A percentile compares a stretch with the other conserved stretches of the same genome.
Evolutionary conservation across 2,329 filamentous ascomycete species (phyloP).

Genomic region (Capronia americana): DNA sequence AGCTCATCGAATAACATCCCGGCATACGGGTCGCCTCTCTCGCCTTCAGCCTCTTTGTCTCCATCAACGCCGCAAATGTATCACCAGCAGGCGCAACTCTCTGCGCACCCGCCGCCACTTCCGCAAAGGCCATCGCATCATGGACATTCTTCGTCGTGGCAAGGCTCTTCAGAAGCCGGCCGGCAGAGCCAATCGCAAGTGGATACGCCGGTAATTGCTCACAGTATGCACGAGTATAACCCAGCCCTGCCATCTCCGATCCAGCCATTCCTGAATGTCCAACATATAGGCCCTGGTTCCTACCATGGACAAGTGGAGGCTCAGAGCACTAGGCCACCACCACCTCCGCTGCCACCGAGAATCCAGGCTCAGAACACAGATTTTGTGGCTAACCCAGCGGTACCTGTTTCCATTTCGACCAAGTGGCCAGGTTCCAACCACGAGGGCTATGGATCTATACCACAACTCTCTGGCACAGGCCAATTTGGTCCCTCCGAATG

Average conservation of each 20-base stretch:
- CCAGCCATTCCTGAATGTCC: not conserved
- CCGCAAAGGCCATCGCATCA: constrained; percentile 10
- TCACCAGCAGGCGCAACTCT: constrained; percentile 8
- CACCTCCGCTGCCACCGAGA: constrained; percentile 3
- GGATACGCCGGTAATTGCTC: not conserved
- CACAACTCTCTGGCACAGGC: not conserved
- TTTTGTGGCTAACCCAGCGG: not conserved
- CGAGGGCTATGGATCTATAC: not conserved
- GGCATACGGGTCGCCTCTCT: constrained; percentile 5
- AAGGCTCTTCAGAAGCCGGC: not conserved
- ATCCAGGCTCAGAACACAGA: not conserved
- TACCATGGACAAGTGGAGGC: not conserved
- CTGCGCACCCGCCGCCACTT: constrained; percentile 12
- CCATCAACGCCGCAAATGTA: constrained; percentile 10
- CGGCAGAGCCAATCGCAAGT: not conserved
- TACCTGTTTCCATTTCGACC: not conserved
- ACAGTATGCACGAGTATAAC: not conserved
- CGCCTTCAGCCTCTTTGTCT: not conserved
- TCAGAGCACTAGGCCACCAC: not conserved
- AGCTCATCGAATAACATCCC: not conserved
- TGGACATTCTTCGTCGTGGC: constrained; percentile 9
- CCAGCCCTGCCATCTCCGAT: not conserved
- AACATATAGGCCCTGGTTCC: not conserved
- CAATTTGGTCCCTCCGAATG: not conserved
- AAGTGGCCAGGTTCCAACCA: constrained; percentile 2